Evolutionary conservation across 192 early-diverging fungal species (phyloP).

Genomic region (Coemansia sp.): DNA sequence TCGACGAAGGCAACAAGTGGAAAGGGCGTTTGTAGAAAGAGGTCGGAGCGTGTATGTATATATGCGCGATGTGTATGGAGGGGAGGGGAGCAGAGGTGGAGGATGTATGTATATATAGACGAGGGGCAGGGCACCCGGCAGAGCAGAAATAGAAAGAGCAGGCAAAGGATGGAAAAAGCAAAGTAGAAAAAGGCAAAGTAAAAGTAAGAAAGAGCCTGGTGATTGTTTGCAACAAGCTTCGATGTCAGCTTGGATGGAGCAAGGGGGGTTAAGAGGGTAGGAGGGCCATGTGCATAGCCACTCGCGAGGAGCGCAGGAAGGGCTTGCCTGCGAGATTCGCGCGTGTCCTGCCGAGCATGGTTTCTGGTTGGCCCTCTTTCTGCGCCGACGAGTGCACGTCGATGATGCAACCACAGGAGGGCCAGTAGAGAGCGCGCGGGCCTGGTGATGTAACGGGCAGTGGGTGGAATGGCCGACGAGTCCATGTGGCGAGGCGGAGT

Average conservation of each 20-base stretch:
- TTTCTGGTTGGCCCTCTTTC: too few relatives aligned
- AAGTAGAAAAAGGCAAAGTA: neutral
- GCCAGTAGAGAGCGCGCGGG: too few relatives aligned
- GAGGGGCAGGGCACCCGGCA: too few relatives aligned
- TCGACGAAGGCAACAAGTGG: neutral
- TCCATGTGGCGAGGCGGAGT: too few relatives aligned
- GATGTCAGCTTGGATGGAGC: conserved; percentile 3
- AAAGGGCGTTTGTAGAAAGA: conserved; percentile 3
- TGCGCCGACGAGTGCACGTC: too few relatives aligned
- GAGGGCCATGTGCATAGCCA: conserved; percentile 13
- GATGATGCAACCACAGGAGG: too few relatives aligned
- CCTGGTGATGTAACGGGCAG: too few relatives aligned
- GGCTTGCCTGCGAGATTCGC: too few relatives aligned
- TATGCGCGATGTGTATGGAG: neutral
- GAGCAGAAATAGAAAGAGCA: conserved; percentile 4
- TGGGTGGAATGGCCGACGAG: too few relatives aligned
- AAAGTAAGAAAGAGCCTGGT: neutral
- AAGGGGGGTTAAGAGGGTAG: neutral
- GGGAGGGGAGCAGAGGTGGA: too few relatives aligned
- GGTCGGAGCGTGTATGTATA: conserved; percentile 1
- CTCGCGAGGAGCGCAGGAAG: conserved; percentile 1
- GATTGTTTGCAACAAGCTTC: conserved; percentile 9
- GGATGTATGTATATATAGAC: conserved; percentile 5
- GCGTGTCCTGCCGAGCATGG: too few relatives aligned
- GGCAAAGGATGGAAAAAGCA: conserved; percentile 1